Evolutionary conservation across 495 filamentous ascomycete genomes (phyloP).

Genomic region (Friedmanniomyces endolithicus): DNA sequence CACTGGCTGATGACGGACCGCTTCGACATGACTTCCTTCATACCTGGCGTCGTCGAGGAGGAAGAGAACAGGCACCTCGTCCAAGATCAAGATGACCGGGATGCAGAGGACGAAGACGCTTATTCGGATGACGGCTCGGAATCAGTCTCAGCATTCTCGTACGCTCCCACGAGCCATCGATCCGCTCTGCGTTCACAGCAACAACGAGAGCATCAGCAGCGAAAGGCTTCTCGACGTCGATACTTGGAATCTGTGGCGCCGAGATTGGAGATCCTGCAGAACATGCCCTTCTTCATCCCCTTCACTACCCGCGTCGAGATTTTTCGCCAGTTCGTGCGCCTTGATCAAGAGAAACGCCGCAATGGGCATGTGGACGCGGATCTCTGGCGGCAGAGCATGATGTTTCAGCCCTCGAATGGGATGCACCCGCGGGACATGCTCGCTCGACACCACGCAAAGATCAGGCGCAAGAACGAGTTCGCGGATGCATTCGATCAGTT

Average conservation of each 20-base stretch:
- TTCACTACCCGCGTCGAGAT: slow-evolving; percentile 87
- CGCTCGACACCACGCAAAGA: slow-evolving; percentile 64
- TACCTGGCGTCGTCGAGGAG: slow-evolving; percentile 72
- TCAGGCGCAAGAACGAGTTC: slow-evolving; percentile 69
- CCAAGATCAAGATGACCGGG: slow-evolving; percentile 34
- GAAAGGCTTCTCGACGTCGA: slow-evolving; percentile 50
- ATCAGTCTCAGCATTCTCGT: neutral
- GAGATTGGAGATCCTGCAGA: slow-evolving; percentile 75
- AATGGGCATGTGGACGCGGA: slow-evolving; percentile 68
- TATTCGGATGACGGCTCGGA: slow-evolving; percentile 39
- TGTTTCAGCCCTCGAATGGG: slow-evolving; percentile 9
- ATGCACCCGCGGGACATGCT: slow-evolving; percentile 39
- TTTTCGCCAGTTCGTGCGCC: slow-evolving; percentile 77
- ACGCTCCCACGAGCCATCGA: neutral
- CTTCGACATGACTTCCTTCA: slow-evolving; percentile 87
- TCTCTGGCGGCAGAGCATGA: slow-evolving; percentile 56
- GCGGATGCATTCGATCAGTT: slow-evolving; percentile 77
- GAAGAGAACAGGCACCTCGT: slow-evolving; percentile 67
- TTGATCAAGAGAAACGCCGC: slow-evolving; percentile 64
- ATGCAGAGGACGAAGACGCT: slow-evolving; percentile 32
- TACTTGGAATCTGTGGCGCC: slow-evolving; percentile 66
- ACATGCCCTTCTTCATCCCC: slow-evolving; percentile 95
- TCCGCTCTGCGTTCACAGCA: slow-evolving; percentile 9
- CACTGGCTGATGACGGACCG: slow-evolving; percentile 93
- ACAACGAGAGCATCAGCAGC: slow-evolving; percentile 40